Conservation (phyloP, 164 flowering plant species). For the Liquidambar formosana region DNA sequence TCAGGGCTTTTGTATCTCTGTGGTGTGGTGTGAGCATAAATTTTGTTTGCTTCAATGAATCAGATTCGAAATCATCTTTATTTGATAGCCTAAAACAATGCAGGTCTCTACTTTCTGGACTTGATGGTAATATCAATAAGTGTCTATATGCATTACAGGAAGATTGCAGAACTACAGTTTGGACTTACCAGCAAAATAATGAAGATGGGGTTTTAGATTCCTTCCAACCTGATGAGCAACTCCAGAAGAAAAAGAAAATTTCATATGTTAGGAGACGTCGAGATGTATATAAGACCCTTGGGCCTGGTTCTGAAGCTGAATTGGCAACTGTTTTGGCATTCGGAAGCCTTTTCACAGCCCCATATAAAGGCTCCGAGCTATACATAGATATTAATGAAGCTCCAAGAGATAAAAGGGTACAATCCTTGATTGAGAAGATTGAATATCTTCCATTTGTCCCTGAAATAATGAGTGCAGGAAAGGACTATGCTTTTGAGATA, state of each 20-base stretch:
- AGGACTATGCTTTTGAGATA: slow-evolving; percentile 46
- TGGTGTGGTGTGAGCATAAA: slow-evolving; percentile 59
- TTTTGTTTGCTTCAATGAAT: slow-evolving; percentile 38
- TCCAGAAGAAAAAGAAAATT: slow-evolving; percentile 66
- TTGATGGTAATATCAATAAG: slow-evolving; percentile 40
- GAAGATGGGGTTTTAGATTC: slow-evolving; percentile 63
- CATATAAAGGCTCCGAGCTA: slow-evolving; percentile 79
- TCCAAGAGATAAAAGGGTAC: slow-evolving; percentile 57
- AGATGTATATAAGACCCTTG: slow-evolving; percentile 70
- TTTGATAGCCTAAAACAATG: slow-evolving; percentile 57
- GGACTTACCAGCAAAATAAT: slow-evolving; percentile 66
- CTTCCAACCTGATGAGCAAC: slow-evolving; percentile 84
- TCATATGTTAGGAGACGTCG: slow-evolving; percentile 62
- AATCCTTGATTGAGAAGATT: slow-evolving; percentile 51
- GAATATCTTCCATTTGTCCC: slow-evolving; percentile 77
- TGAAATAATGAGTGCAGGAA: slow-evolving; percentile 68
- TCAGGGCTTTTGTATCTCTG: slow-evolving; percentile 58
- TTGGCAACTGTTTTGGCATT: slow-evolving; percentile 68
- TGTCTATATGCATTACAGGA: slow-evolving; percentile 76
- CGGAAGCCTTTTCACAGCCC: slow-evolving; percentile 89
- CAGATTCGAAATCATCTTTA: slow-evolving; percentile 23
- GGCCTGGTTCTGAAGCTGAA: slow-evolving; percentile 72
- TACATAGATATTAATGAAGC: slow-evolving; percentile 73
- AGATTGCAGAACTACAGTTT: slow-evolving; percentile 86
- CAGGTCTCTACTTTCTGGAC: slow-evolving; percentile 68